Percentiles rank a stretch among this genome's conserved stretches.
Conservation (phyloP, 139 green algal species). For the Chlamydomonas schloesseri region DNA sequence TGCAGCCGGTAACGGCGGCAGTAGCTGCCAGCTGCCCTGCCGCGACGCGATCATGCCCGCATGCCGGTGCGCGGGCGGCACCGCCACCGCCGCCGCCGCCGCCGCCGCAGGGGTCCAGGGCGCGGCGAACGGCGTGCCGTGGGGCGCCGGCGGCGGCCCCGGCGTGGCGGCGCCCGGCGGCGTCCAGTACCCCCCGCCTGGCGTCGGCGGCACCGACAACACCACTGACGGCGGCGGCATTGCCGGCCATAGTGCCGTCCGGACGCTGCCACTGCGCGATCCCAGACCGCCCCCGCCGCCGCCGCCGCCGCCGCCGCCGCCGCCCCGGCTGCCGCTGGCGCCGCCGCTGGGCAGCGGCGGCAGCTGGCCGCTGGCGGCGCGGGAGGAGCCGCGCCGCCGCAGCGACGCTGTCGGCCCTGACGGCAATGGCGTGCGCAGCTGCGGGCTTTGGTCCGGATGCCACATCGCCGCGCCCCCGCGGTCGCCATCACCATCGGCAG, state of each 20-base stretch:
- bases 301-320: not conserved
- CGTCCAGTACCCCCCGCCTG: no score
- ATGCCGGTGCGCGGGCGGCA: no score
- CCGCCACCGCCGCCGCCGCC: no score
- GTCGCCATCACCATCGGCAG: no score
- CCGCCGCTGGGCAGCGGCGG: not conserved
- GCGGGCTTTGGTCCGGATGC: no score
- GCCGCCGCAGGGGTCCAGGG: no score
- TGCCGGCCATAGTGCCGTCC: not conserved
- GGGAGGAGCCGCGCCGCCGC: not conserved
- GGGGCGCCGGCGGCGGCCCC: no score
- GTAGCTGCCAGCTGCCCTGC: constrained; percentile 37
- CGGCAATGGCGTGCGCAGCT: not conserved
- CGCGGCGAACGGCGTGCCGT: no score
- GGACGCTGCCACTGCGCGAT: not conserved
- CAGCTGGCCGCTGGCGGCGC: not conserved
- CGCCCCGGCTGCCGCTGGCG: not conserved
- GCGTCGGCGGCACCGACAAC: no score
- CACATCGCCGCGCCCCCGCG: no score
- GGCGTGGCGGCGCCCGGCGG: no score
- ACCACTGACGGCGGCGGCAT: no score
- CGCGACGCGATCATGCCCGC: not conserved
- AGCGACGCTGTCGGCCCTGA: not conserved
- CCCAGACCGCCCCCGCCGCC: not conserved
- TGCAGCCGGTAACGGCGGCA: constrained; percentile 7